Evolutionary conservation across 108 stramenopile genomes (phyloP).

Genomic region (Pseudonitzschia multiseries): DNA sequence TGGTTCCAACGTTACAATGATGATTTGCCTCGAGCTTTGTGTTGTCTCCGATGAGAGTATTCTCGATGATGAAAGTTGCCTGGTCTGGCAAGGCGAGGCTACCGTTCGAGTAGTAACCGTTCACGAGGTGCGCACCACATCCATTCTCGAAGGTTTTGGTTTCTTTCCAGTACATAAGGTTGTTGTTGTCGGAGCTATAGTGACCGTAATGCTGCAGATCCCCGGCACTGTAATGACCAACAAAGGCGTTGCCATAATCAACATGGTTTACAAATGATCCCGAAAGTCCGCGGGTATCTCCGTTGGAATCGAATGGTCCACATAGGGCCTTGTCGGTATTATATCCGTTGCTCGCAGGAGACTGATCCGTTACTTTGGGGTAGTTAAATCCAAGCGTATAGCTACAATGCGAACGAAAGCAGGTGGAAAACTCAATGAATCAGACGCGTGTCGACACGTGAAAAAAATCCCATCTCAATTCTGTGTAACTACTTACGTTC

Average conservation of each 20-base stretch:
- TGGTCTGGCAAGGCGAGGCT: slow-evolving; percentile 61
- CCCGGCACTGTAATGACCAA: slow-evolving; percentile 60
- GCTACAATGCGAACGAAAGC: neutral
- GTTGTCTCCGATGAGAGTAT: slow-evolving; percentile 42
- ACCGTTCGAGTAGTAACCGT: slow-evolving; percentile 41
- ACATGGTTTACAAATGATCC: slow-evolving; percentile 46
- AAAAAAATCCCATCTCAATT: too few relatives aligned
- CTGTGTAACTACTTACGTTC: neutral
- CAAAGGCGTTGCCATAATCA: slow-evolving; percentile 63
- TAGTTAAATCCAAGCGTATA: slow-evolving; percentile 17
- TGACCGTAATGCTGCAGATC: slow-evolving; percentile 54
- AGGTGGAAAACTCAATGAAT: neutral
- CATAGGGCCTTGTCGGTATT: slow-evolving; percentile 43
- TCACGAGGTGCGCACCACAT: slow-evolving; percentile 51
- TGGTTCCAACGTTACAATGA: slow-evolving; percentile 59
- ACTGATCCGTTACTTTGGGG: slow-evolving; percentile 55
- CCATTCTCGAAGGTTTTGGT: slow-evolving; percentile 61
- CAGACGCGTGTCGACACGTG: neutral
- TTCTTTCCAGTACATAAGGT: slow-evolving; percentile 68
- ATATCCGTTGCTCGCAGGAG: slow-evolving; percentile 39
- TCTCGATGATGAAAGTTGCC: slow-evolving; percentile 57
- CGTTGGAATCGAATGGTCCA: slow-evolving; percentile 39
- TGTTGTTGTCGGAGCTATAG: slow-evolving; percentile 33
- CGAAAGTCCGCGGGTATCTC: slow-evolving; percentile 43
- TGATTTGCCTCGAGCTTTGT: slow-evolving; percentile 56